Evolutionary conservation across 2,329 filamentous ascomycete species (phyloP).

Genomic region (Botrytis aclada): DNA sequence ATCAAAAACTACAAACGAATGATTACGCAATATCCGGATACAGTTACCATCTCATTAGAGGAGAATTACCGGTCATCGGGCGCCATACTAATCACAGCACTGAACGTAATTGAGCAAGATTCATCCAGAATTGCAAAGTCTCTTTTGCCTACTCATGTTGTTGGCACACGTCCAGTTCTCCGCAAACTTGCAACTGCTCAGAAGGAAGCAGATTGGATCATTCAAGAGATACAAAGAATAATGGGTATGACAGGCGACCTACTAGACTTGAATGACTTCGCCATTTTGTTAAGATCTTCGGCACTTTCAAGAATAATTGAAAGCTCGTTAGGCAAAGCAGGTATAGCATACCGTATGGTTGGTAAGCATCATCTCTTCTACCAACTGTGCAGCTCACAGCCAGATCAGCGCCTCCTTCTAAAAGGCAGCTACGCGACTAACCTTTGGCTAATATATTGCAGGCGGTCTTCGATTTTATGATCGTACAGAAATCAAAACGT

Average conservation of each 20-base stretch:
- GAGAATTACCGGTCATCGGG: constrained; percentile 94
- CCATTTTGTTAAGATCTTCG: constrained; percentile 82
- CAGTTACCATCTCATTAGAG: constrained; percentile 79
- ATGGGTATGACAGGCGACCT: constrained; percentile 69
- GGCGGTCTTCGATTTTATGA: constrained; percentile 87
- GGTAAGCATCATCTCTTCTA: constrained; percentile 43
- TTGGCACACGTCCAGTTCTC: constrained; percentile 77
- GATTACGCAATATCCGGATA: constrained; percentile 71
- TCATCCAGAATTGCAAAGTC: constrained; percentile 73
- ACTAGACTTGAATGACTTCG: constrained; percentile 73
- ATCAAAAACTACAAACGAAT: constrained; percentile 82
- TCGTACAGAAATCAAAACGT: constrained; percentile 78
- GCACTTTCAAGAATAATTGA: constrained; percentile 84
- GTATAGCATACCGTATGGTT: constrained; percentile 89
- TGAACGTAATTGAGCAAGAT: constrained; percentile 90
- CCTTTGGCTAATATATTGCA: constrained; percentile 28
- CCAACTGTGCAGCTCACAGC: neutral
- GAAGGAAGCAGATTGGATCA: constrained; percentile 83
- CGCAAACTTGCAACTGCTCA: constrained; percentile 67
- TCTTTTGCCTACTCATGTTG: constrained; percentile 74
- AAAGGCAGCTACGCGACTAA: neutral
- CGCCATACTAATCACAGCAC: constrained; percentile 74
- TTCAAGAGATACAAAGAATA: constrained; percentile 73
- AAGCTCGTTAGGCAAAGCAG: constrained; percentile 71
- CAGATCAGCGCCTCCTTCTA: neutral